Evolutionary conservation across 345 rosid species (phyloP).

Genomic region (Citrus maxima): DNA sequence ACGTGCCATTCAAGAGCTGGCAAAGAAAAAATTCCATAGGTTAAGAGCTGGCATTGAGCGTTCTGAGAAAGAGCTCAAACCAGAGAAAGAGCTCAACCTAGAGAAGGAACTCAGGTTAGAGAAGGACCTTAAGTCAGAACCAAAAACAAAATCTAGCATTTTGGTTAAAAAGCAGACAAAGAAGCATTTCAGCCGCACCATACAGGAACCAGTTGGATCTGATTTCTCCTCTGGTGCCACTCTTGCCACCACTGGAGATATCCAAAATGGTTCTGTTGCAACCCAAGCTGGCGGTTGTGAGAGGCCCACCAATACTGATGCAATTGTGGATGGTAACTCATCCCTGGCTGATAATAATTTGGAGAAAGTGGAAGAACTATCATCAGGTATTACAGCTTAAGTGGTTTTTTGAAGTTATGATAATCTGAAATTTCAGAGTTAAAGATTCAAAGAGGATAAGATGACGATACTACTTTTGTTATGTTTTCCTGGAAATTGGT

Average conservation of each 20-base stretch:
- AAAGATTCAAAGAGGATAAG: neutral
- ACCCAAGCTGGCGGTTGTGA: slow-evolving; percentile 45
- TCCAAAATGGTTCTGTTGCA: slow-evolving; percentile 38
- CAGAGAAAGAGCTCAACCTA: slow-evolving; percentile 15
- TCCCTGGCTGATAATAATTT: slow-evolving; percentile 38
- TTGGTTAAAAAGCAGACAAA: slow-evolving; percentile 52
- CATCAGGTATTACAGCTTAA: slow-evolving; percentile 45
- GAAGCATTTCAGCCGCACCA: slow-evolving; percentile 44
- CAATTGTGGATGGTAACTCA: slow-evolving; percentile 42
- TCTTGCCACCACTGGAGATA: slow-evolving; percentile 53
- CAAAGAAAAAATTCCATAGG: slow-evolving; percentile 65
- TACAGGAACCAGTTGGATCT: slow-evolving; percentile 51
- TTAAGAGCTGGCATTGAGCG: slow-evolving; percentile 48
- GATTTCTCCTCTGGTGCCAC: slow-evolving; percentile 65
- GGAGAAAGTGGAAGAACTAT: slow-evolving; percentile 72
- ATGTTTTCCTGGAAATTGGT: neutral
- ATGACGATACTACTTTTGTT: neutral
- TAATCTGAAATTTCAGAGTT: slow-evolving; percentile 1
- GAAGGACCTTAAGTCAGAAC: slow-evolving; percentile 38
- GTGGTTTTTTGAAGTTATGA: neutral
- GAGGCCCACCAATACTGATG: slow-evolving; percentile 43
- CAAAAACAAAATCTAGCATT: slow-evolving; percentile 36
- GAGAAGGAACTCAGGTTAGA: slow-evolving; percentile 14
- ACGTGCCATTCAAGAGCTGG: slow-evolving; percentile 68
- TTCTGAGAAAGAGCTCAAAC: slow-evolving; percentile 45